Evolutionary conservation across 257 asterid genomes (phyloP), one percentile per base, ranked within the genome.

Genomic region (Przewalskia tangutica): DNA sequence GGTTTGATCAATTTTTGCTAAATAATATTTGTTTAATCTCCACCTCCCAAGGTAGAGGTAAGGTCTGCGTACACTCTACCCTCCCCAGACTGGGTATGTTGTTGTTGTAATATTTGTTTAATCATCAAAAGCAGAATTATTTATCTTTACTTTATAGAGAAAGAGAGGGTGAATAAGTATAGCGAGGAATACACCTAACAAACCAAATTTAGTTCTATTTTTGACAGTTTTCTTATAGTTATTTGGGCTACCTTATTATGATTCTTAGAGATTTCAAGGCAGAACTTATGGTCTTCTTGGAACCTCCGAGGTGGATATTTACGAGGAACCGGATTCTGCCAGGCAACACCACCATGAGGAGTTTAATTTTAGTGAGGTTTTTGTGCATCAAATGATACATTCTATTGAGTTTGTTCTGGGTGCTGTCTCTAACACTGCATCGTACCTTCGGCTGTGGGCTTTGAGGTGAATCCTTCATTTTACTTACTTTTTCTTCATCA

Each of bases 311-410:
- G 76, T 84, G 85, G 90, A 88, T 86, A 71, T 71, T 86, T 95
- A 88, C 2, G 94, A 92, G 84, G 96, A 93, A 81, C 93, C 93
- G 51, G 97, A 85, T 81, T 91, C 91, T 60, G 89, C 88, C 14
- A 90, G 92, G 88, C 93, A 89, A 81, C 91, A 79, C 81, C 91
- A 79, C 67, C 92, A 82, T 16, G 97, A 91, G 83, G 97, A 92
- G 38, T 95, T 95, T 84, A 88, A 95, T 63, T 95, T 93, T 66
- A 93, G 97, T 87, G 98, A 95, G 89, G 92, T 91, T 46, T 95
- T 95, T 84, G 98, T 95, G 89, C 98, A 95, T 88, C 98, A 93
- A 85, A 93, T 93, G 98, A 95, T 95, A 90, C 98, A 95, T 80
- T 77, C 97, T 79, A 95, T 95, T 79, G 98, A 95, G 89, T 95